Evolutionary conservation across 164 flowering plant species (phyloP).

Genomic region (Chloranthus sessilifolius): DNA sequence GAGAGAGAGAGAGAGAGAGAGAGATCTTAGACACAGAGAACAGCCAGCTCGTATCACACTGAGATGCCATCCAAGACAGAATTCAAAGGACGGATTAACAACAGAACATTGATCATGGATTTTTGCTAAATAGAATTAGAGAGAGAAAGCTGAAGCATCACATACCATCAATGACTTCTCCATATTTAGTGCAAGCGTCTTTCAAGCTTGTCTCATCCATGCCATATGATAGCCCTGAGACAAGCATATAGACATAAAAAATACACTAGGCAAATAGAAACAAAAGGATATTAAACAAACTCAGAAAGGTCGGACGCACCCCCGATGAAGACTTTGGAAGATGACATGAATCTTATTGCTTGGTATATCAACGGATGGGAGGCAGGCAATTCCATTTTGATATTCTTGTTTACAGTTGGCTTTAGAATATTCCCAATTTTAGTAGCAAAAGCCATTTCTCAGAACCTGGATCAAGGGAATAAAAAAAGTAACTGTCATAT

Average conservation of each 20-base stretch:
- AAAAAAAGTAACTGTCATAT: no score
- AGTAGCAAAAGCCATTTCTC: conserved; percentile 33
- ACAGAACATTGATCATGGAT: not conserved
- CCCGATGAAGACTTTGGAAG: conserved; percentile 50
- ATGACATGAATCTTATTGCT: conserved; percentile 45
- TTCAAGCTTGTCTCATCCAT: conserved; percentile 34
- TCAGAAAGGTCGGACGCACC: no score
- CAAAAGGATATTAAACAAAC: no score
- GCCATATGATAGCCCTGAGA: conserved; percentile 32
- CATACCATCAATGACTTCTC: conserved; percentile 40
- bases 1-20: not conserved
- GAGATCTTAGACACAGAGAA: not conserved
- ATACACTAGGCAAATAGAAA: no score
- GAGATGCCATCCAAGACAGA: not conserved
- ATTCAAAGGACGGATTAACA: not conserved
- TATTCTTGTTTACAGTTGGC: conserved; percentile 25
- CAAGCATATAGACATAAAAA: no score
- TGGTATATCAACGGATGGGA: conserved; percentile 35
- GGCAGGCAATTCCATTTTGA: conserved; percentile 17
- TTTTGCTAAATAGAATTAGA: not conserved
- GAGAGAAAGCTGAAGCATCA: conserved; percentile 1
- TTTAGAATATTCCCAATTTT: conserved; percentile 38
- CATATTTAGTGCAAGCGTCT: conserved; percentile 30
- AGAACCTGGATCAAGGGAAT: not conserved
- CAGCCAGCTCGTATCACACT: not conserved